Evolutionary conservation across 2,329 filamentous ascomycete species (phyloP), one percentile per base, ranked within the genome.

Genomic region (Cryphonectria naterciae): DNA sequence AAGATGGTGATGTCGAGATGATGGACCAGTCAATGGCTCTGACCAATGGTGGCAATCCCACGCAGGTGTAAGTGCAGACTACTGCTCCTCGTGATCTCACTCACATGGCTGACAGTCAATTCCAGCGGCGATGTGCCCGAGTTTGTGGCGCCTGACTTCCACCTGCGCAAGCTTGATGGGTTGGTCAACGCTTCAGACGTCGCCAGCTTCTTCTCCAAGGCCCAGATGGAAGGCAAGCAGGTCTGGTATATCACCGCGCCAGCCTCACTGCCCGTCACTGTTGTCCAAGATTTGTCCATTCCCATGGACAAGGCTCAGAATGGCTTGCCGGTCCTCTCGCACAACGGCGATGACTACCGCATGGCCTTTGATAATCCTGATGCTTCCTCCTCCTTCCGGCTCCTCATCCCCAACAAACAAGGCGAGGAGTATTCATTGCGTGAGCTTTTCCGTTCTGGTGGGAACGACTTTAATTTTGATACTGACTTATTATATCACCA

Each of bases 191-290:
- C 79, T 4, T 75, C 77, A 75, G 81, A 87, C 76, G 80, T 88
- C 71, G 79, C 85, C 11, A 82, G 86, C 32, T 80, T 91, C 68
- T 89, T 92, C 75, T 86, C 83, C 75, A 83, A 87, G 70, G 85
- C 86, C 68, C 87, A 88, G 75, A 78, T 91, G 10, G 82, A 89
- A 69, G 91, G 90, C 73, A 94, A 93, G 82, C 90, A 94, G 78
- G 84, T 94, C 71, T 95, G 92, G 92, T 93, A 94, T 78, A 93
- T 95, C 75, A 93, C 91, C 13, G 90, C 91, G 4, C 92, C 92
- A 2, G 87, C 89, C 7, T 88, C 88, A 15, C 82, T 94, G 2
- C 89, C 92, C n/a, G 85, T 94, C 70, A 88, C 87, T 15, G 85
- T 91, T 1, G 81, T 94, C 63, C 87, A 89, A 77, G 85, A 90